Base-by-base conservation (phyloP, 306 rosid genomes). In the Dicorynia guianensis region DNA sequence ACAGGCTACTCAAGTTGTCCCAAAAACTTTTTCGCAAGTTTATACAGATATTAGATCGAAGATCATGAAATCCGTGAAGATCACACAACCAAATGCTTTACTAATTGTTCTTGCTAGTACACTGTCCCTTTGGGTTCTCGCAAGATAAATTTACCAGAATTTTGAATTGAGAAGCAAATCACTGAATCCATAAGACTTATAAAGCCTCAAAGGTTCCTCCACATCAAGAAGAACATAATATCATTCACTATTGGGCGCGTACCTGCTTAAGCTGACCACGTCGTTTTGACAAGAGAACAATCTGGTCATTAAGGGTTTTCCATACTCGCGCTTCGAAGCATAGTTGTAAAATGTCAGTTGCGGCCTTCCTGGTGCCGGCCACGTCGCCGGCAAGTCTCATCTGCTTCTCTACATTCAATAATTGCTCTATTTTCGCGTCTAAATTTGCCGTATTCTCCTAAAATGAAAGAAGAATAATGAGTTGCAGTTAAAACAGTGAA, bases 181-280 rank as follows among this genome's bases (percentile, higher is more conserved):
- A 8, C 74, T 63, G 73, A 72, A 81, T 76, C 71, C 79, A 1
- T 25, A 25, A 25, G 30, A 25, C 30, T 25, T 25, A 1, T 25
- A 25, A 25, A 25, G 30, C 30, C 72, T 43, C 48, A 20, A 5
- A 15, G 25, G 43, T 18, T 46, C 46, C 52, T 17, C 43, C 18
- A 6, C 35, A 17, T 9, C 8, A 36, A 12, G n/a, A 12, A 8
- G 6, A 11, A 39, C 11, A 15, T 0, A 65, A 17, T 46, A 1
- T 7, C 13, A 10, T 3, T 9, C 3, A 4, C 25, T 1, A 7
- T 1, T 4, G 14, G 30, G 3, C 5, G 5, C 42, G 13, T 74
- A 79, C 98, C 97, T 91, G 98, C 86, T 93, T 91, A 34, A 93
- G 97, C 85, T 91, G 97, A 67, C 97, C 98, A 18, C 97, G 97